Percentiles rank a stretch among this genome's conserved stretches.
These are phyloP conservation scores for Pichia nanzhaoensis DNA, from an alignment of 805 yeast species.

Conservation along the genomic window DNA sequence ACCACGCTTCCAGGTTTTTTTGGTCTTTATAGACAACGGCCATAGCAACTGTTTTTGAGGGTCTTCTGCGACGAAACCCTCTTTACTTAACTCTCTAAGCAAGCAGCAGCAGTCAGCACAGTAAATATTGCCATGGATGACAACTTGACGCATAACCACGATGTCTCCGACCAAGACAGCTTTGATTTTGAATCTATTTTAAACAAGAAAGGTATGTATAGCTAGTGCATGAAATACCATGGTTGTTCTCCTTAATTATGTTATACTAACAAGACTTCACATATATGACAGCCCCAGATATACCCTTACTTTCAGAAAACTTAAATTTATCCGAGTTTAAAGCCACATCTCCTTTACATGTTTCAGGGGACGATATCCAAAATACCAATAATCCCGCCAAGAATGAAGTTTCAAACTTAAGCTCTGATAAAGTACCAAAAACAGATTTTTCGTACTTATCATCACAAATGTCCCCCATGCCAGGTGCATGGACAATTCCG, in stretches of 20 bases:
- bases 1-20: not conserved
- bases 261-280: not conserved
- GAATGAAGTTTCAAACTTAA: too few species aligned
- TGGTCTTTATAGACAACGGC: too few species aligned
- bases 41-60: too few species aligned
- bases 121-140: too few species aligned
- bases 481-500: slow-evolving; percentile 25
- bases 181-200: not conserved
- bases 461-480: slow-evolving; percentile 24
- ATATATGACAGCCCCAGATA: not conserved
- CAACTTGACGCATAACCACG: not conserved
- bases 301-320: not conserved
- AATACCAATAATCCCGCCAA: not conserved
- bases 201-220: not conserved
- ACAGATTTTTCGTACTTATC: slow-evolving; percentile 24
- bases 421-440: slow-evolving; percentile 11
- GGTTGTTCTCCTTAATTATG: too few species aligned
- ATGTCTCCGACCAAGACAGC: not conserved
- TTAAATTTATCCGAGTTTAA: slow-evolving; percentile 17
- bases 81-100: too few species aligned
- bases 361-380: not conserved
- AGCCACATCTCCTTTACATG: slow-evolving; percentile 24
- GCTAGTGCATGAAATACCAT: not conserved
- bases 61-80: too few species aligned
- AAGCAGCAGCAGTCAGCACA: too few species aligned